These are phyloP conservation scores for Lachnellula arida DNA, from an alignment of 2,329 filamentous ascomycete genomes.

Conservation along the genomic window DNA sequence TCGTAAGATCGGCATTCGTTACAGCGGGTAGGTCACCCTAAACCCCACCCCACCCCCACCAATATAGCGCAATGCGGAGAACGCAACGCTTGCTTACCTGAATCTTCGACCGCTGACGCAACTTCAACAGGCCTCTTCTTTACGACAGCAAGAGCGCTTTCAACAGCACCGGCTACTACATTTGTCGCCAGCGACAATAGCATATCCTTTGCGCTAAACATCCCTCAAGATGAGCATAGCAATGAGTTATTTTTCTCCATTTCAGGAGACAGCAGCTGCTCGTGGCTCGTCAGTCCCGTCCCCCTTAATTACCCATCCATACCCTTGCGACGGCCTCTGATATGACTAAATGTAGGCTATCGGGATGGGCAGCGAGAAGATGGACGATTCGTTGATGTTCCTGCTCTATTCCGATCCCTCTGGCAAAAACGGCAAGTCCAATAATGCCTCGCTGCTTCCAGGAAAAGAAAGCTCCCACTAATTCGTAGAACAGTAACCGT, in stretches of 20 bases:
- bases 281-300: constrained; percentile 41
- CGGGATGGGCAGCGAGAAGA: constrained; percentile 49
- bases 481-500: constrained; percentile 39
- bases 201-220: constrained; percentile 47
- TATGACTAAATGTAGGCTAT: constrained; percentile 35
- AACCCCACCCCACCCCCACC: too few species aligned
- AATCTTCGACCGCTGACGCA: constrained; percentile 1
- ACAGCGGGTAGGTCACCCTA: constrained; percentile 12
- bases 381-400: constrained; percentile 49
- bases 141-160: constrained; percentile 8
- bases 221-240: constrained; percentile 41
- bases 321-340: not conserved
- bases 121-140: constrained; percentile 8
- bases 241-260: constrained; percentile 52
- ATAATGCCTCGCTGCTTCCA: too few species aligned
- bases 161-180: constrained; percentile 39
- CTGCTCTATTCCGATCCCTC: constrained; percentile 48
- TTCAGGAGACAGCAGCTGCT: constrained; percentile 40
- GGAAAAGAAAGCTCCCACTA: too few species aligned
- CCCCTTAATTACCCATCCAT: not conserved
- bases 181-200: constrained; percentile 42
- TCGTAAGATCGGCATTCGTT: constrained; percentile 11
- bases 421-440: constrained; percentile 35
- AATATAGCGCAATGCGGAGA: not conserved
- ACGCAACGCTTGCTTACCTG: not conserved